Conservation (phyloP, 2,329 filamentous ascomycete genomes). For the Cladosporium sp. region DNA sequence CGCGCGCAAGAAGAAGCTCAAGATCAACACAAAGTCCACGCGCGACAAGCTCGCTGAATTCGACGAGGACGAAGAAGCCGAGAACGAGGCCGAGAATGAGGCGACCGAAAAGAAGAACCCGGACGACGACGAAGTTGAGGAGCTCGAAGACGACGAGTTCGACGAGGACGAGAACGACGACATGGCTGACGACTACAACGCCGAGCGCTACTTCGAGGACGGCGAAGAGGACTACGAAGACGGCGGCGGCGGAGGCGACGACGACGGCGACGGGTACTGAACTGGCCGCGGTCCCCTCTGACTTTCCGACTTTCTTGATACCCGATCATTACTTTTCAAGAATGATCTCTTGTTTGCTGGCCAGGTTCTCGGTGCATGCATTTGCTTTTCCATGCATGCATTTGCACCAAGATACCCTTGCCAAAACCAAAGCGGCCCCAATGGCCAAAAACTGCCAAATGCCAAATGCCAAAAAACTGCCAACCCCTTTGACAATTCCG, state of each 20-base stretch:
- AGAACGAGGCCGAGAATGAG: constrained; percentile 19
- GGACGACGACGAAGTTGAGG: constrained; percentile 18
- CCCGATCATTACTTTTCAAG: neutral
- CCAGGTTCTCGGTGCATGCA: neutral
- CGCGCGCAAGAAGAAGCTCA: constrained; percentile 10
- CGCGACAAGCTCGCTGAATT: constrained; percentile 17
- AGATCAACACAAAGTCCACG: constrained; percentile 12
- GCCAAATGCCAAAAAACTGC: neutral
- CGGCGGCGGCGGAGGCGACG: constrained; percentile 14
- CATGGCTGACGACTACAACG: constrained; percentile 20
- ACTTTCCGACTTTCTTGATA: neutral
- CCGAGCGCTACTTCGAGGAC: constrained; percentile 18
- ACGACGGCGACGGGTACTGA: constrained; percentile 12
- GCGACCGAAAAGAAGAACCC: constrained; percentile 15
- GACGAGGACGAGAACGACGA: constrained; percentile 18
- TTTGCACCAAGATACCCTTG: neutral
- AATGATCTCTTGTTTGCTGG: too few relatives aligned
- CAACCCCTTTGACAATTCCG: neutral
- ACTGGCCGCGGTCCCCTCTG: neutral
- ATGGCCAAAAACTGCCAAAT: neutral
- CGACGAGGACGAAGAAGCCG: constrained; percentile 15
- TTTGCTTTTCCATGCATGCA: neutral
- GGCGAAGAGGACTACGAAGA: constrained; percentile 18
- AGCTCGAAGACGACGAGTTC: constrained; percentile 21
- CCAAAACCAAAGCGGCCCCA: neutral